These are phyloP conservation scores for Fusarium musae DNA, from an alignment of 2,329 filamentous ascomycete genomes.

Conservation along the genomic window DNA sequence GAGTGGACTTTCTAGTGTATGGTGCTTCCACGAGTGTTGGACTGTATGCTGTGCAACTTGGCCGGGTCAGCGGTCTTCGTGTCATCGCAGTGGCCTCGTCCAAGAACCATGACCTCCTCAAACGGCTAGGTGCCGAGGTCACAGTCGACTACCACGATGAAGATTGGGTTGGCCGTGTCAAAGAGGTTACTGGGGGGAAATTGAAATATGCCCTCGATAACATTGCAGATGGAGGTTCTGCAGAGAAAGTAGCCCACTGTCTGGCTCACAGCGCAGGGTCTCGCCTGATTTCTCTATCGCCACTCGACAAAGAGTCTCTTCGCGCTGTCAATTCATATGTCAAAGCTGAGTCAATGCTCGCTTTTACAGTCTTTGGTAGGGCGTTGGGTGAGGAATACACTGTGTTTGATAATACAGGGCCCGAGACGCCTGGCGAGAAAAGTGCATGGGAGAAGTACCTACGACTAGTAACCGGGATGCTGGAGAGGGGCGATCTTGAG, in stretches of 20 bases:
- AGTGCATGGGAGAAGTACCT: neutral
- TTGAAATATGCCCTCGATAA: slow-evolving; percentile 2
- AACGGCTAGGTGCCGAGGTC: neutral
- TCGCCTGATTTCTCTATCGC: neutral
- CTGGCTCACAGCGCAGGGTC: neutral
- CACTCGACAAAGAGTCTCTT: neutral
- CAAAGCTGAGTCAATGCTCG: neutral
- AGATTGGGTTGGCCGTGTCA: slow-evolving; percentile 1
- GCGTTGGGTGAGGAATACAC: neutral
- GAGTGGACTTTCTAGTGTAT: neutral
- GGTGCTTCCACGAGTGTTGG: slow-evolving; percentile 17
- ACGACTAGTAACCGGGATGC: neutral
- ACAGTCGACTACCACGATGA: slow-evolving; percentile 1
- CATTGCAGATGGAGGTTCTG: neutral
- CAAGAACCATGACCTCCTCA: neutral
- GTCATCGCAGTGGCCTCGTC: slow-evolving; percentile 6
- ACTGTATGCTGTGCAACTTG: slow-evolving; percentile 8
- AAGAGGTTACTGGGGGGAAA: neutral
- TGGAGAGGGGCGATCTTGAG: neutral
- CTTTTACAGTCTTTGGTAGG: slow-evolving; percentile 13
- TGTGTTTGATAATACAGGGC: neutral
- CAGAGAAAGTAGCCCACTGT: neutral
- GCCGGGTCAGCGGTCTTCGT: neutral
- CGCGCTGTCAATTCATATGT: neutral
- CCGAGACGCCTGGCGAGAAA: neutral